Conservation (phyloP, 148 eudicot species). For the Fagopyrum esculentum region DNA sequence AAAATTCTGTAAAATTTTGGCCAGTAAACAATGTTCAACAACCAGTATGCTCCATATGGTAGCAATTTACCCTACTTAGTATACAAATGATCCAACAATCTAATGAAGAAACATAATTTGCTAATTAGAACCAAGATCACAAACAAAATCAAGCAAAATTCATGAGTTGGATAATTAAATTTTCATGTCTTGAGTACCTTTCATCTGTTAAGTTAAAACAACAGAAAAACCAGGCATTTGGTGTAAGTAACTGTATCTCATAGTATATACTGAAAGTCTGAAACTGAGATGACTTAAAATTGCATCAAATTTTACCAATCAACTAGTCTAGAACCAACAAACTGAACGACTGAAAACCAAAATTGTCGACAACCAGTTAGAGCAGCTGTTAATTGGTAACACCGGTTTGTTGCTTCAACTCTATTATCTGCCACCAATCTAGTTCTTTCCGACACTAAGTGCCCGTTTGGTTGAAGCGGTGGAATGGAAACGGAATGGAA, state of each 20-base stretch:
- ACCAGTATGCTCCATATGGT: not conserved
- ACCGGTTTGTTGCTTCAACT: not conserved
- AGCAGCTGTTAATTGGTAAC: not conserved
- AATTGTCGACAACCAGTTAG: not conserved
- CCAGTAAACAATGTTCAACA: conserved; percentile 2
- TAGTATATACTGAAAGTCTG: not conserved
- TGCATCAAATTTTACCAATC: not conserved
- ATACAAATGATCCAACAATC: not conserved
- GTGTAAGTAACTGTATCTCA: not conserved
- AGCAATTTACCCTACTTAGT: not conserved
- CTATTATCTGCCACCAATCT: not conserved
- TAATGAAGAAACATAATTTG: not conserved
- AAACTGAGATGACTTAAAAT: not conserved
- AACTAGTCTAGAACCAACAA: not conserved
- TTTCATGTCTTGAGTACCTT: not conserved
- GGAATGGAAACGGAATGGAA: too few relatives aligned
- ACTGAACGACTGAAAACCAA: not conserved
- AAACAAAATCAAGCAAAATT: not conserved
- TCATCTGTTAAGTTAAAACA: not conserved
- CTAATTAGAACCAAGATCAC: not conserved
- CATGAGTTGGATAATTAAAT: not conserved
- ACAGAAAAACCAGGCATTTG: not conserved
- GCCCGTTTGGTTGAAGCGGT: too few relatives aligned
- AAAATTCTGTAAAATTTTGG: conserved; percentile 23
- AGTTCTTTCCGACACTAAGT: not conserved